These are phyloP conservation scores for Lepidopterella palustris DNA, from an alignment of 495 filamentous ascomycete genomes.

Conservation along the genomic window DNA sequence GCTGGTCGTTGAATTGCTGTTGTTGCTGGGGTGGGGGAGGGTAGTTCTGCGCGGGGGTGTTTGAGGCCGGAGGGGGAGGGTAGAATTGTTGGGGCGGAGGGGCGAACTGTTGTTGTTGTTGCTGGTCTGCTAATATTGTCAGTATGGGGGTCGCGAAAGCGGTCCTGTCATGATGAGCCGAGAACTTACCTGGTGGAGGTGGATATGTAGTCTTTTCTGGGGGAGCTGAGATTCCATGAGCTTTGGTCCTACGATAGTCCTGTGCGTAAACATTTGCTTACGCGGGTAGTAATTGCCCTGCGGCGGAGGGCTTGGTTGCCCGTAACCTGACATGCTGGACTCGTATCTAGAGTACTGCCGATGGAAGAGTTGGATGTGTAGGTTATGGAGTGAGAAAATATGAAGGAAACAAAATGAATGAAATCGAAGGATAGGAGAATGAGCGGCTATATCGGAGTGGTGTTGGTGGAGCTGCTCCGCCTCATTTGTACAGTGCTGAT, in stretches of 20 bases:
- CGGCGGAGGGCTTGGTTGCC: slow-evolving; percentile 16
- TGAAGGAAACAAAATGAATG: too few species aligned
- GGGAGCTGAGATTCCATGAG: slow-evolving; percentile 28
- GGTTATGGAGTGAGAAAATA: background rate
- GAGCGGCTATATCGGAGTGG: too few species aligned
- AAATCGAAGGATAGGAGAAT: too few species aligned
- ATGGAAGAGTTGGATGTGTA: background rate
- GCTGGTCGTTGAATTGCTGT: slow-evolving; percentile 18
- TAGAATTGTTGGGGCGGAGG: slow-evolving; percentile 37
- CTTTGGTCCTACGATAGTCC: background rate
- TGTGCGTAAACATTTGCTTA: slow-evolving; percentile 22
- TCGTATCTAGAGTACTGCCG: background rate
- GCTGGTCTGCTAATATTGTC: slow-evolving; percentile 13
- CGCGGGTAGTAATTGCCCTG: slow-evolving; percentile 36
- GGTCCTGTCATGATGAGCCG: slow-evolving; percentile 4
- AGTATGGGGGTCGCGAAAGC: background rate
- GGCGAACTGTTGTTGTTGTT: slow-evolving; percentile 38
- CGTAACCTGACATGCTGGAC: background rate
- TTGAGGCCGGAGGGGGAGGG: slow-evolving; percentile 11
- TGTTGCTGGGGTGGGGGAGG: slow-evolving; percentile 8
- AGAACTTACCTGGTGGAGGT: slow-evolving; percentile 18
- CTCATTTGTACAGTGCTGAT: too few species aligned
- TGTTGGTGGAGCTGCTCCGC: too few species aligned
- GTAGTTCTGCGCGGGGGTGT: slow-evolving; percentile 29
- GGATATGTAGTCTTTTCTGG: slow-evolving; percentile 14